A percentile compares a stretch with the other conserved stretches of the same genome.
Evolutionary conservation across 179 eudicot genomes (phyloP).

Genomic region (Corrigiola litoralis): DNA sequence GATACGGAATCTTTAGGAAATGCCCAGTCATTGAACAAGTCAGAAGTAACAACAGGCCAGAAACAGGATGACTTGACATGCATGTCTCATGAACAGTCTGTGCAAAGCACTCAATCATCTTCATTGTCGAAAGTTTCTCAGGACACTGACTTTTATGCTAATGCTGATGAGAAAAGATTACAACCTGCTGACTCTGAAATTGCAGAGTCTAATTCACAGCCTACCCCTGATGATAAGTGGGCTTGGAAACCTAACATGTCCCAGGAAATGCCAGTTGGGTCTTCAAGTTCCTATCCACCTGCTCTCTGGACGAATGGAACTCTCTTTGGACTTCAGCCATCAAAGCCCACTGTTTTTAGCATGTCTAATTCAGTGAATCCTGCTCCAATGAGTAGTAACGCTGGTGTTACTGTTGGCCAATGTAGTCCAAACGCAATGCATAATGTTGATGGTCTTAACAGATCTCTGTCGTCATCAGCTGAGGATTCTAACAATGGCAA

Average conservation of each 20-base stretch:
- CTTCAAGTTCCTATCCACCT: constrained; percentile 36
- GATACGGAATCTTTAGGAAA: constrained; percentile 9
- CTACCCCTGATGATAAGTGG: constrained; percentile 7
- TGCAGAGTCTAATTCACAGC: constrained; percentile 20
- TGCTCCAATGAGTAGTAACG: constrained; percentile 16
- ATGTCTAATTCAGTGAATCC: constrained; percentile 22
- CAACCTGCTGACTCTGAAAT: constrained; percentile 29
- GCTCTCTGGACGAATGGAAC: constrained; percentile 83
- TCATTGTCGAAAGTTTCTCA: constrained; percentile 12
- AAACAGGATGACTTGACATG: constrained; percentile 4
- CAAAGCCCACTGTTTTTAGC: constrained; percentile 75
- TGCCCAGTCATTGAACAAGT: constrained; percentile 8
- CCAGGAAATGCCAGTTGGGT: constrained; percentile 23
- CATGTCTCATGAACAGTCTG: constrained; percentile 23
- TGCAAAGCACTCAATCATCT: constrained; percentile 21
- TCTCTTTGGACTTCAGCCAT: constrained; percentile 76
- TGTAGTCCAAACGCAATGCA: constrained; percentile 14
- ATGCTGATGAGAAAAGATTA: constrained; percentile 8
- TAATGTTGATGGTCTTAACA: constrained; percentile 17
- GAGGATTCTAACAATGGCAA: constrained; percentile 19
- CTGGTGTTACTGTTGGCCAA: constrained; percentile 19
- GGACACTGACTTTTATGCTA: constrained; percentile 15
- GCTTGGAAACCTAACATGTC: neutral
- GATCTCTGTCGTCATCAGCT: constrained; percentile 17
- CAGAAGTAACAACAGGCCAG: constrained; percentile 8